Evolutionary conservation across 345 rosid species (phyloP).

Genomic region (Cochlearia excelsa): DNA sequence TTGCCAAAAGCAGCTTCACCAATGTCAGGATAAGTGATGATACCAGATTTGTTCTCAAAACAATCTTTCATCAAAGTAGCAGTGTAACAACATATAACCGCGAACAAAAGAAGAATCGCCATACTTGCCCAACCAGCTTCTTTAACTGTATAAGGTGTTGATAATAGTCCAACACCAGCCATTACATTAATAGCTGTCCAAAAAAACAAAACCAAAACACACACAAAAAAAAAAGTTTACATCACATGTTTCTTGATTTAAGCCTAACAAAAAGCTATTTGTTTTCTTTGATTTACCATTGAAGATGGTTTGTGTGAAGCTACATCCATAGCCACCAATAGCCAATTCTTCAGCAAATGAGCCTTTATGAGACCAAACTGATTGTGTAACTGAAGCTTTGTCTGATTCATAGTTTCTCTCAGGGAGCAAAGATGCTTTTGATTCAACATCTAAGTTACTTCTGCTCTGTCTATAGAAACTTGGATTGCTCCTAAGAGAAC

Average conservation of each 20-base stretch:
- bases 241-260: not conserved
- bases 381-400: constrained; percentile 51
- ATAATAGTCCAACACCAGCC: constrained; percentile 93
- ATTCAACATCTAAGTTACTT: constrained; percentile 51
- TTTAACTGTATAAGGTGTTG: constrained; percentile 72
- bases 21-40: constrained; percentile 76
- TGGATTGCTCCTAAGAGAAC: constrained; percentile 40
- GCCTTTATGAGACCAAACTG: constrained; percentile 56
- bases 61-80: constrained; percentile 80
- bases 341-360: constrained; percentile 71
- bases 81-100: constrained; percentile 72
- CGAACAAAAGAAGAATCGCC: constrained; percentile 51
- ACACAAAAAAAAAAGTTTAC: not conserved
- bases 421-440: constrained; percentile 52
- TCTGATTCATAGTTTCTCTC: constrained; percentile 45
- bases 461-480: constrained; percentile 39
- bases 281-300: constrained; percentile 43
- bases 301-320: constrained; percentile 78
- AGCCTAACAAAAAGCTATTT: not conserved
- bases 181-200: constrained; percentile 65
- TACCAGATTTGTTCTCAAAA: constrained; percentile 73
- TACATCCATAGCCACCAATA: constrained; percentile 62
- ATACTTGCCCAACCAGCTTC: constrained; percentile 86
- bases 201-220: constrained; percentile 3
- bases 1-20: constrained; percentile 96